Evolutionary conservation across 176 grass and related monocot species (phyloP).

Genomic region (Avena insularis): DNA sequence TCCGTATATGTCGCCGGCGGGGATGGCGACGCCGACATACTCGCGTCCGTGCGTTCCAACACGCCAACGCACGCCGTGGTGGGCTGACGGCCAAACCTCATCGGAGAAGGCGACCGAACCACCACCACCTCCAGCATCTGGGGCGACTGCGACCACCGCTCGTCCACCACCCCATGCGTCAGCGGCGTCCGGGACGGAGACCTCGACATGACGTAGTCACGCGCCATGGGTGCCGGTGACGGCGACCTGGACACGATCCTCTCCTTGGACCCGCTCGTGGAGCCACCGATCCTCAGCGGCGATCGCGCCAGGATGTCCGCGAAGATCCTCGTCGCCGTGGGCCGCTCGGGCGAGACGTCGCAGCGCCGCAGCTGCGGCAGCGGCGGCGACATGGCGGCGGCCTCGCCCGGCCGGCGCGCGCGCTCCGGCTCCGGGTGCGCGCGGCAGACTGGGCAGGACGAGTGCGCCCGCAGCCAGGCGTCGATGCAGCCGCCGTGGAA

Average conservation of each 20-base stretch:
- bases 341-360: conserved; percentile 39
- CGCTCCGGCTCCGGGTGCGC: conserved; percentile 39
- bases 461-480: conserved; percentile 47
- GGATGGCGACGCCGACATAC: conserved; percentile 8
- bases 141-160: not conserved
- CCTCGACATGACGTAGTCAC: not conserved
- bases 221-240: not conserved
- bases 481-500: conserved; percentile 65
- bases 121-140: conserved; percentile 19
- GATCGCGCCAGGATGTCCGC: conserved; percentile 46
- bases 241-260: conserved; percentile 24
- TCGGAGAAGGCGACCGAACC: conserved; percentile 37
- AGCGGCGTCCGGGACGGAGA: conserved; percentile 30
- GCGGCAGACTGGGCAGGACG: conserved; percentile 60
- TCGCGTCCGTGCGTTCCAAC: conserved; percentile 17
- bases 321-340: conserved; percentile 39
- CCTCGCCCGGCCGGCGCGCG: not conserved
- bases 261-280: conserved; percentile 28
- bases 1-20: not conserved
- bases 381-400: not conserved
- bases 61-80: conserved; percentile 9
- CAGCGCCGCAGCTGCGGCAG: conserved; percentile 34
- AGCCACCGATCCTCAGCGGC: conserved; percentile 24
- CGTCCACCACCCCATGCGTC: not conserved
- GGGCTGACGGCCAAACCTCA: conserved; percentile 11